Percentiles rank a stretch among this genome's conserved stretches.
phyloP scores from a whole-genome alignment of 1,284 basidiomycete species.

The Fistulinella cinereoalba region DNA sequence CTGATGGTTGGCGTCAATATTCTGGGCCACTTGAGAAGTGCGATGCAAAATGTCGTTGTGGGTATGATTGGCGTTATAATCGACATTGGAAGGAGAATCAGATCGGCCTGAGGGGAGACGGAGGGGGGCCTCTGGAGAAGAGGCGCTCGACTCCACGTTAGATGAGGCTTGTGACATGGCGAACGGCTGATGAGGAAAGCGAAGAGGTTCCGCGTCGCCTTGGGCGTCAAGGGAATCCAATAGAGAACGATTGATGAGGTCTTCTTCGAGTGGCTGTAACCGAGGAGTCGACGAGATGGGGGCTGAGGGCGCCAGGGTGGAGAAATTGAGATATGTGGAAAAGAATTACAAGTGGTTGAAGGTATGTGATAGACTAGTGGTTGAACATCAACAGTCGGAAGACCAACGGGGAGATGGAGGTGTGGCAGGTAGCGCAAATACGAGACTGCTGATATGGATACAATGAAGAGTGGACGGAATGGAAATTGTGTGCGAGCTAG shows the following conservation, averaged over 20 bases:
- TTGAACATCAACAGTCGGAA: slow-evolving; percentile 38
- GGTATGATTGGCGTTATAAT: slow-evolving; percentile 33
- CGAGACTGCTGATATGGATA: slow-evolving; percentile 37
- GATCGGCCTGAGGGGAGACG: slow-evolving; percentile 45
- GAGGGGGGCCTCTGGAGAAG: slow-evolving; percentile 55
- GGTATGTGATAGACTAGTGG: slow-evolving; percentile 32
- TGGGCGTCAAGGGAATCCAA: slow-evolving; percentile 76
- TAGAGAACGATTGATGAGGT: slow-evolving; percentile 77
- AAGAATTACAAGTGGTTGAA: slow-evolving; percentile 31
- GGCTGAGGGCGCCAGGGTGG: slow-evolving; percentile 63
- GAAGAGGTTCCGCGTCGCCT: slow-evolving; percentile 69
- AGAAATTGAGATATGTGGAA: slow-evolving; percentile 34
- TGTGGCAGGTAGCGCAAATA: slow-evolving; percentile 30
- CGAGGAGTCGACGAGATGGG: slow-evolving; percentile 53
- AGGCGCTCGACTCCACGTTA: slow-evolving; percentile 51
- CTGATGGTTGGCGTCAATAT: slow-evolving; percentile 33
- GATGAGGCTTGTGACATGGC: slow-evolving; percentile 35
- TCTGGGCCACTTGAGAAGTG: slow-evolving; percentile 37
- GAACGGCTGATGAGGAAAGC: slow-evolving; percentile 28
- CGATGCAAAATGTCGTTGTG: slow-evolving; percentile 35
- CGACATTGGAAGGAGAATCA: slow-evolving; percentile 48
- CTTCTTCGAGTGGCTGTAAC: slow-evolving; percentile 61
- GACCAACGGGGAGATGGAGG: slow-evolving; percentile 20
- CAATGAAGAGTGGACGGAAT: slow-evolving; percentile 28
- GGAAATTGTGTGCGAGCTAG: slow-evolving; percentile 24